A percentile compares a stretch with the other conserved stretches of the same genome.
Conservation (phyloP, 2,329 filamentous ascomycete genomes). For the Escovopsis sp. region DNA sequence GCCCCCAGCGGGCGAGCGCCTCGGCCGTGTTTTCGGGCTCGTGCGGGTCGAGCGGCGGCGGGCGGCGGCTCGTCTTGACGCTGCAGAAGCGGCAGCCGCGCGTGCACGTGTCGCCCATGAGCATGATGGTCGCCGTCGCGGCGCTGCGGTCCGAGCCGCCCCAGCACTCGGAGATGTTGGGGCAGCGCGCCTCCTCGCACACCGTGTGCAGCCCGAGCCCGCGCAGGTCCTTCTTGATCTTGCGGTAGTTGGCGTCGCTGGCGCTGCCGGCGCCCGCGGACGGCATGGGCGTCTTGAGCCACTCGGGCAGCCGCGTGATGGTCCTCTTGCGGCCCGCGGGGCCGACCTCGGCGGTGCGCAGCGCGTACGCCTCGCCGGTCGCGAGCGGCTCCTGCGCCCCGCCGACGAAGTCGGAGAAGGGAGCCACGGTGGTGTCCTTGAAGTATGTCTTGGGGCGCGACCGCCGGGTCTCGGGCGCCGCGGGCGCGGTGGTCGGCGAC, state of each 20-base stretch:
- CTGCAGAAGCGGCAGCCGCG: constrained; percentile 93
- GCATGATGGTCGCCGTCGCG: constrained; percentile 95
- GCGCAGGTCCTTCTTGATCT: constrained; percentile 84
- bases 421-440: constrained; percentile 41
- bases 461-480: constrained; percentile 5
- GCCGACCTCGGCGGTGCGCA: constrained; percentile 49
- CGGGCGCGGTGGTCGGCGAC: no score
- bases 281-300: constrained; percentile 94
- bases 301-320: constrained; percentile 67
- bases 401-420: constrained; percentile 43
- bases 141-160: constrained; percentile 76
- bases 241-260: constrained; percentile 71
- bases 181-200: constrained; percentile 92
- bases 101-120: constrained; percentile 98
- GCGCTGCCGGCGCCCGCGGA: constrained; percentile 50
- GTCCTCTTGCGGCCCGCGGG: constrained; percentile 47
- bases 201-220: constrained; percentile 88
- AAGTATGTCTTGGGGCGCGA: constrained; percentile 36
- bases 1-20: constrained; percentile 78
- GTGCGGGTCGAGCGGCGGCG: constrained; percentile 76
- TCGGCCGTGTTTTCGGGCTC: constrained; percentile 96
- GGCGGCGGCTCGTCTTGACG: constrained; percentile 71
- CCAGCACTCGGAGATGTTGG: constrained; percentile 98
- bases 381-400: constrained; percentile 29
- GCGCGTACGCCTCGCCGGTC: constrained; percentile 40